Evolutionary conservation across 257 asterid genomes (phyloP).

Genomic region (Dorcoceras hygrometricum): DNA sequence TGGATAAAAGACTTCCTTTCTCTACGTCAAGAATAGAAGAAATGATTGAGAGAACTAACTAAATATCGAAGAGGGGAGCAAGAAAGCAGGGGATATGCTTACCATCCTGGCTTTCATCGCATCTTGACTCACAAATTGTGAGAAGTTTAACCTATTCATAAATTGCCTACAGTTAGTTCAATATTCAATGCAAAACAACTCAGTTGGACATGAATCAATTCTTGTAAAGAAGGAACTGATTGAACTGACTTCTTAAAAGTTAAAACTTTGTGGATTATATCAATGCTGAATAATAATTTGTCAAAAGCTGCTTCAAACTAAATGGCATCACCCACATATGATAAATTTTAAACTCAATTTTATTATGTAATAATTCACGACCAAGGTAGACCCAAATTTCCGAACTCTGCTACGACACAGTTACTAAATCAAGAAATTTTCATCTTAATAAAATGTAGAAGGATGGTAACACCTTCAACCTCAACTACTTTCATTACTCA

Average conservation of each 20-base stretch:
- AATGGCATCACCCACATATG: neutral
- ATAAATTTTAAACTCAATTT: neutral
- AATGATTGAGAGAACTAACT: neutral
- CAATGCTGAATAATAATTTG: neutral
- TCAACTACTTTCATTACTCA: neutral
- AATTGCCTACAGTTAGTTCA: conserved; percentile 15
- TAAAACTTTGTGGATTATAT: neutral
- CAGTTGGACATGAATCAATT: conserved; percentile 1
- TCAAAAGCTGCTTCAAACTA: neutral
- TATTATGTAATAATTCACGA: neutral
- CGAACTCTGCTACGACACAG: neutral
- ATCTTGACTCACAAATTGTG: conserved; percentile 72
- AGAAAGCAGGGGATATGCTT: conserved; percentile 20
- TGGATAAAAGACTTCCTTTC: neutral
- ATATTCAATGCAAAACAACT: conserved; percentile 1
- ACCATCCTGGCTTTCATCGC: conserved; percentile 55
- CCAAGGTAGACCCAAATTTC: neutral
- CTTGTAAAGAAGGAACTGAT: neutral
- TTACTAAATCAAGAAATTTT: no score
- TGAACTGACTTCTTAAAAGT: conserved; percentile 11
- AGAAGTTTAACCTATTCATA: conserved; percentile 65
- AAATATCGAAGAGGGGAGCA: neutral
- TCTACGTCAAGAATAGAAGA: neutral
- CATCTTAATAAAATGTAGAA: no score
- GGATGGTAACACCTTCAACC: neutral